Evolutionary conservation across 176 grass and related monocot genomes (phyloP).

Genomic region (Hyparrhenia diplandra): DNA sequence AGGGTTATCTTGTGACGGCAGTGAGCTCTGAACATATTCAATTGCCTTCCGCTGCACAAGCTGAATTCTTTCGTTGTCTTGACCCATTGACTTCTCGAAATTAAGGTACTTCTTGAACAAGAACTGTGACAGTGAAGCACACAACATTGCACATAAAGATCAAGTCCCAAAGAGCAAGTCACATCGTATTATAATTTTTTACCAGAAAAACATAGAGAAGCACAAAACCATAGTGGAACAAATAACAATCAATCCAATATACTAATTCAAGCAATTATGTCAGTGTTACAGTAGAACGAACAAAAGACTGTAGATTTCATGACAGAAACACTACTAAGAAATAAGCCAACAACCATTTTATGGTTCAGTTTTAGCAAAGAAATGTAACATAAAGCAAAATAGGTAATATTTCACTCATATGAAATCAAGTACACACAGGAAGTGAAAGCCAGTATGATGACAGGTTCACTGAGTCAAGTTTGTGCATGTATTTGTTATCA

Average conservation of each 20-base stretch:
- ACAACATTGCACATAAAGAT: neutral
- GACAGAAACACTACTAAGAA: neutral
- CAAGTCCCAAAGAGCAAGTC: neutral
- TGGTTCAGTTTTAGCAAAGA: neutral
- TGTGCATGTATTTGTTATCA: neutral
- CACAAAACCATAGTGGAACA: neutral
- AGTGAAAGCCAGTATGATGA: neutral
- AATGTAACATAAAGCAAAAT: neutral
- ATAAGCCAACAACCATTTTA: neutral
- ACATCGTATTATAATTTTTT: neutral
- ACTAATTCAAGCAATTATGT: neutral
- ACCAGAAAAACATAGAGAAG: neutral
- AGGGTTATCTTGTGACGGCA: constrained; percentile 3
- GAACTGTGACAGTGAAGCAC: constrained; percentile 48
- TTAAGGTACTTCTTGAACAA: constrained; percentile 91
- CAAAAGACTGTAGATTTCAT: neutral
- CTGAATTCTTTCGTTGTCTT: constrained; percentile 50
- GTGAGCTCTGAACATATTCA: constrained; percentile 69
- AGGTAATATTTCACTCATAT: neutral
- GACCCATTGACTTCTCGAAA: constrained; percentile 55
- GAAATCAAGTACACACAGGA: neutral
- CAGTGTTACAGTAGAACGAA: neutral
- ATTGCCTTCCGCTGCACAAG: constrained; percentile 77
- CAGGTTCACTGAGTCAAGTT: neutral
- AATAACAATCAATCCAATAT: neutral